Evolutionary conservation across 2,329 filamentous ascomycete species (phyloP).

Genomic region (Davidsoniella eucalypti): DNA sequence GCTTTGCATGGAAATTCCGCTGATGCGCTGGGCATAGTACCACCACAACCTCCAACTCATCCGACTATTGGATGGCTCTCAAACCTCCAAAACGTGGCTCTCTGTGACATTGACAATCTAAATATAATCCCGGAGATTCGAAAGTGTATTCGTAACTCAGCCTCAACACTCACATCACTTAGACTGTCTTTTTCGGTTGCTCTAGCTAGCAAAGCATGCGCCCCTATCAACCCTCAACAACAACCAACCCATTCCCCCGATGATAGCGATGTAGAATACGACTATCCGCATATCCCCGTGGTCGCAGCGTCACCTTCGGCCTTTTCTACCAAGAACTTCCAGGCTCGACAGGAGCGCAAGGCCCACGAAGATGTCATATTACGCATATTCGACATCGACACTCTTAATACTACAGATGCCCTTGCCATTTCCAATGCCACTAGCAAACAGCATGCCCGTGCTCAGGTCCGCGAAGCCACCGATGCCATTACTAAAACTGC

Average conservation of each 20-base stretch:
- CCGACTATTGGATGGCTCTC: constrained; percentile 2
- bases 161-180: constrained; percentile 35
- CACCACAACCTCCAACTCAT: not conserved
- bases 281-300: not conserved
- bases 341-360: constrained; percentile 36
- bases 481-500: no score
- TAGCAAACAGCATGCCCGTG: not conserved
- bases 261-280: not conserved
- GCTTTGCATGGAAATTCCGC: no score
- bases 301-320: no score
- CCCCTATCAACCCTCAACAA: not conserved
- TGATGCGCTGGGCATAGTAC: not conserved
- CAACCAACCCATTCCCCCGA: not conserved
- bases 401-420: not conserved
- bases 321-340: constrained; percentile 10
- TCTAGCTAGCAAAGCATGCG: constrained; percentile 22
- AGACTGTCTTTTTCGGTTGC: constrained; percentile 41
- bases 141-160: constrained; percentile 36
- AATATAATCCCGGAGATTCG: constrained; percentile 40
- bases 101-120: constrained; percentile 44
- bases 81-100: constrained; percentile 32
- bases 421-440: not conserved
- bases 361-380: constrained; percentile 36
- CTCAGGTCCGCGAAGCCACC: not conserved
- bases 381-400: constrained; percentile 35